Evolutionary conservation across 345 rosid genomes (phyloP).

Genomic region (Atalantia buxifolia): DNA sequence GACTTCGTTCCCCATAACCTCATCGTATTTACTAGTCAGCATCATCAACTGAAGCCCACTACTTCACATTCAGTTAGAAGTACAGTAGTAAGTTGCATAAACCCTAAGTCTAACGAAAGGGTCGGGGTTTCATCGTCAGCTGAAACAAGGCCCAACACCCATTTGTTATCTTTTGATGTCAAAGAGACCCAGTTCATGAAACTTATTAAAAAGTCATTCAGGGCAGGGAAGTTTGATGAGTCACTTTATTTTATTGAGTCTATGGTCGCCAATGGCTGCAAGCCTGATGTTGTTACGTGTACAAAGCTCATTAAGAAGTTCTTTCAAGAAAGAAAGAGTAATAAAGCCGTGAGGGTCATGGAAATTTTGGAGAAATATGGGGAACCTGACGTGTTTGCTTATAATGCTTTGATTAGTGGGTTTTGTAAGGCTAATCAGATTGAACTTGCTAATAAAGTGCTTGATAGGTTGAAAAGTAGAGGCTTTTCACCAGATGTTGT

Average conservation of each 20-base stretch:
- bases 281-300: slow-evolving; percentile 66
- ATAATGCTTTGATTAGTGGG: slow-evolving; percentile 80
- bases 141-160: slow-evolving; percentile 39
- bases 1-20: slow-evolving; percentile 29
- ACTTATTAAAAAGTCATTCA: slow-evolving; percentile 56
- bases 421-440: slow-evolving; percentile 71
- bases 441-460: slow-evolving; percentile 52
- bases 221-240: slow-evolving; percentile 54
- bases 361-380: slow-evolving; percentile 69
- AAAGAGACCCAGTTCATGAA: slow-evolving; percentile 57
- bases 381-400: slow-evolving; percentile 72
- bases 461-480: slow-evolving; percentile 65
- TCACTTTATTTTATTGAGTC: slow-evolving; percentile 70
- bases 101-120: slow-evolving; percentile 9
- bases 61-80: slow-evolving; percentile 23
- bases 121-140: slow-evolving; percentile 15
- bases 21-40: slow-evolving; percentile 18
- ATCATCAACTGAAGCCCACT: slow-evolving; percentile 24
- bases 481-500: slow-evolving; percentile 73
- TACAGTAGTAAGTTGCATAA: slow-evolving; percentile 21
- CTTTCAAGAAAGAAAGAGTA: slow-evolving; percentile 44
- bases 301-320: slow-evolving; percentile 83
- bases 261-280: slow-evolving; percentile 56
- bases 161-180: slow-evolving; percentile 47
- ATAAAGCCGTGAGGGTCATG: slow-evolving; percentile 69